These are phyloP conservation scores for Diphasiastrum complanatum DNA, from an alignment of 83 land plant genomes.

Conservation along the genomic window DNA sequence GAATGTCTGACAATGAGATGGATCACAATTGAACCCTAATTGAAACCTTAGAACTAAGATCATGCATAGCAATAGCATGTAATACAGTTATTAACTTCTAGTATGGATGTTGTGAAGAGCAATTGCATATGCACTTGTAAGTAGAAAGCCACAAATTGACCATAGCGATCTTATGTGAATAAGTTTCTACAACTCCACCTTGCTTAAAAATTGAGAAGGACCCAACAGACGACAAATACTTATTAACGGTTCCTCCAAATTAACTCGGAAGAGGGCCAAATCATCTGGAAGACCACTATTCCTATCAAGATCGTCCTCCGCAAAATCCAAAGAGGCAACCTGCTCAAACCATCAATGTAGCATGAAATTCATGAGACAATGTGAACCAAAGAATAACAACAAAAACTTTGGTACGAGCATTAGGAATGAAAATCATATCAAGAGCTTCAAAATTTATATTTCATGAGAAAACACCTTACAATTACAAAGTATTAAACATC, in stretches of 20 bases:
- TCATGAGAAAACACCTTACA: not conserved
- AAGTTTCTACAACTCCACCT: constrained; percentile 39
- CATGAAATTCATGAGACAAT: not conserved
- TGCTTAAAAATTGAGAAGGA: constrained; percentile 48
- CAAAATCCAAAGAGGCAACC: constrained; percentile 29
- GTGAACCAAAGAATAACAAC: not conserved
- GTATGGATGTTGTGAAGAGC: too few species aligned
- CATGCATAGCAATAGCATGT: too few species aligned
- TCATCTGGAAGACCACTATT: constrained; percentile 63
- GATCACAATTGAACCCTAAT: too few species aligned
- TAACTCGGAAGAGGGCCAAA: constrained; percentile 63
- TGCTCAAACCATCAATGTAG: constrained; percentile 4
- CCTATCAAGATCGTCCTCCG: constrained; percentile 41
- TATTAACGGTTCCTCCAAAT: constrained; percentile 69
- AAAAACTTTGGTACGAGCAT: too few species aligned
- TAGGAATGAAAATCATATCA: not conserved
- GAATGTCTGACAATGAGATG: too few species aligned
- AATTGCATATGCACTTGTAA: too few species aligned
- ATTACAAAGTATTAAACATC: not conserved
- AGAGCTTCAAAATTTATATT: not conserved
- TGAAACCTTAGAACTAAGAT: too few species aligned
- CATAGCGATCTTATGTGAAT: not conserved
- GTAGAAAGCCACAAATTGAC: too few species aligned
- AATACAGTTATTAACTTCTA: too few species aligned
- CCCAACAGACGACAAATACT: constrained; percentile 75